A percentile compares a stretch with the other conserved stretches of the same genome.
These are phyloP conservation scores for Eimeria zaria DNA, from an alignment of 169 alveolate genomes.

Conservation along the genomic window DNA sequence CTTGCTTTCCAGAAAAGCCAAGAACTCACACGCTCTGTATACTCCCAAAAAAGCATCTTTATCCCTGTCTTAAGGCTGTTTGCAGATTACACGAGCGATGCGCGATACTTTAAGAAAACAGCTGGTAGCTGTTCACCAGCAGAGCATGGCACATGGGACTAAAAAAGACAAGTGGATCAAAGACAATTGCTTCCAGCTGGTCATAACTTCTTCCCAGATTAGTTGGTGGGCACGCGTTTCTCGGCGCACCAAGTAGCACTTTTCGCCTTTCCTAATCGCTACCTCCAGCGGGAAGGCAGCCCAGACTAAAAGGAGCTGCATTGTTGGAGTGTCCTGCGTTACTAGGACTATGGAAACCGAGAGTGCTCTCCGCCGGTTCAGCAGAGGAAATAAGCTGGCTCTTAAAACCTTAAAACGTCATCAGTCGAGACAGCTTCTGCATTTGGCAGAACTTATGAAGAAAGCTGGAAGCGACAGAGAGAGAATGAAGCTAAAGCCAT, in stretches of 20 bases:
- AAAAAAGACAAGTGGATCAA: slow-evolving; percentile 92
- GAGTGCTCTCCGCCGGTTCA: slow-evolving; percentile 92
- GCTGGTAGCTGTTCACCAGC: slow-evolving; percentile 87
- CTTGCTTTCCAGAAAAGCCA: background rate
- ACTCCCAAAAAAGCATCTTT: background rate
- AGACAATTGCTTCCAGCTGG: slow-evolving; percentile 92
- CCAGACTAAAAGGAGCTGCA: background rate
- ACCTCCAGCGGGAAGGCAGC: background rate
- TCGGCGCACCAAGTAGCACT: background rate
- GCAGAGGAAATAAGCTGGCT: slow-evolving; percentile 94
- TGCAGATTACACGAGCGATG: slow-evolving; percentile 88
- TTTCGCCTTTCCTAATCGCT: background rate
- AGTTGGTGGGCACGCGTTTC: slow-evolving; percentile 91
- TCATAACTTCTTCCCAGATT: slow-evolving; percentile 95
- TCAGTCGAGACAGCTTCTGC: slow-evolving; percentile 93
- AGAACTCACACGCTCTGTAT: background rate
- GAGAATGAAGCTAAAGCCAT: slow-evolving; percentile 94
- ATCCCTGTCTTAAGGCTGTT: background rate
- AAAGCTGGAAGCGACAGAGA: slow-evolving; percentile 92
- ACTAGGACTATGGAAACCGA: slow-evolving; percentile 90
- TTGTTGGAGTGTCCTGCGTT: background rate
- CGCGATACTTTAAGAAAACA: slow-evolving; percentile 88
- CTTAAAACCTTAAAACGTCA: slow-evolving; percentile 93
- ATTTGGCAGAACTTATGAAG: slow-evolving; percentile 94
- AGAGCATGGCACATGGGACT: slow-evolving; percentile 88